Base-by-base conservation (phyloP, 129 eudicot genomes). In the Artemisia tridentata region DNA sequence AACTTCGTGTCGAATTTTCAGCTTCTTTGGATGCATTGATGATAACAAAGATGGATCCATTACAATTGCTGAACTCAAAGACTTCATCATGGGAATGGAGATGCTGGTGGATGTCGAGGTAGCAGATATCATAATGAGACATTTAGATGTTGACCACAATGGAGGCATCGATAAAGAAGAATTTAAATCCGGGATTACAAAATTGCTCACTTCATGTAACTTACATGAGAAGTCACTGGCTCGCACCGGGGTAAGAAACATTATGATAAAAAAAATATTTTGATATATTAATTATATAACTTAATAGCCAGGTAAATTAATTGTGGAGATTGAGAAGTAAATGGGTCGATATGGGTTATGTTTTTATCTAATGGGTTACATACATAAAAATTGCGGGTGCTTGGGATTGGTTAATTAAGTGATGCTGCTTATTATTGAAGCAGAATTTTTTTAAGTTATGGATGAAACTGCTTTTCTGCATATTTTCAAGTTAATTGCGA, bases 141-240 rank as follows among this genome's bases (percentile, higher is more conserved):
- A 85, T 70, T 73, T 86, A 18, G 96, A 90, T 74, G 53, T 67
- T 13, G 86, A 71, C 38, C 69, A 79, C n/a, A 84, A 83, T 81
- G 82, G 72, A 2, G 8, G 34, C 60, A 79, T 90, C 34, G 79
- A 70, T 53, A 74, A 66, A 73, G 72, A 78, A 4, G 96, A 90
- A 80, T 90, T 90, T 66, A 62, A 56, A 13, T 59, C 72, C 3
- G 87, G 93, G 25, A n/a, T 90, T 23, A 52, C 51, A 17, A 80
- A 79, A 63, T 84, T 81, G 82, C 81, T 90, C 38, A 62, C 46
- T 18, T 74, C 43, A 17, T 45, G 13, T 72, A 75, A 29, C 13
- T 16, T n/a, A 46, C 72, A 25, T 76, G 59, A 34, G 48, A 52
- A 7, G 27, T 52, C 49, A 60, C 53, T 58, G 3, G 15, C 49